Evolutionary conservation across 805 yeast genomes (phyloP).

Genomic region (Komagataella phaffii): DNA sequence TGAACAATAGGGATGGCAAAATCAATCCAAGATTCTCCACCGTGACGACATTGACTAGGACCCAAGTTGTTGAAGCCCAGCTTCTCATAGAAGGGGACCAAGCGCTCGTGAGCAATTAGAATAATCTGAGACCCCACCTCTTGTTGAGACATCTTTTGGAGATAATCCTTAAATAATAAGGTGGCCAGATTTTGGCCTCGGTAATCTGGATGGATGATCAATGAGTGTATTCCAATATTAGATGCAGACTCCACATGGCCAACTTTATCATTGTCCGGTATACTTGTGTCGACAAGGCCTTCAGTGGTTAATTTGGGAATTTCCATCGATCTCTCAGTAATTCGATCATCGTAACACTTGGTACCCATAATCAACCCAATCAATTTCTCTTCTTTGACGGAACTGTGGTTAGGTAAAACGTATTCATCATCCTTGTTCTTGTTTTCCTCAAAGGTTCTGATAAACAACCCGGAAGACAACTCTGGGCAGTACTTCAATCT

Average conservation of each 20-base stretch:
- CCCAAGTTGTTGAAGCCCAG: slow-evolving; percentile 72
- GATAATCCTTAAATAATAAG: slow-evolving; percentile 71
- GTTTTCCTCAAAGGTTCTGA: slow-evolving; percentile 42
- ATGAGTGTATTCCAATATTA: slow-evolving; percentile 68
- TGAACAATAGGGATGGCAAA: slow-evolving; percentile 27
- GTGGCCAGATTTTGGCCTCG: slow-evolving; percentile 78
- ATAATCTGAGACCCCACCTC: slow-evolving; percentile 70
- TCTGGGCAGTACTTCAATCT: slow-evolving; percentile 80
- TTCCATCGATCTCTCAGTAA: slow-evolving; percentile 49
- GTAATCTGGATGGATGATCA: slow-evolving; percentile 66
- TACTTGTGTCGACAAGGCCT: slow-evolving; percentile 6
- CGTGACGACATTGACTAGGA: slow-evolving; percentile 42
- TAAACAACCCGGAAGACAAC: slow-evolving; percentile 75
- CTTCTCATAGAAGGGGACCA: slow-evolving; percentile 67
- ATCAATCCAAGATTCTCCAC: slow-evolving; percentile 50
- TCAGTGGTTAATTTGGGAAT: slow-evolving; percentile 29
- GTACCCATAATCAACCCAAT: slow-evolving; percentile 79
- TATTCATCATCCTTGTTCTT: slow-evolving; percentile 11
- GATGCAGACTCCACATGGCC: slow-evolving; percentile 73
- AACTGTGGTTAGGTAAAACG: slow-evolving; percentile 30
- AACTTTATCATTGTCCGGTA: slow-evolving; percentile 9
- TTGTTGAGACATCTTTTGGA: slow-evolving; percentile 81
- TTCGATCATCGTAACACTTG: slow-evolving; percentile 35
- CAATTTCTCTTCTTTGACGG: slow-evolving; percentile 44
- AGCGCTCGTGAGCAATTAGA: slow-evolving; percentile 55